Evolutionary conservation across 768 basidiomycete species (phyloP).

Genomic region (Coprinopsis cinerea): DNA sequence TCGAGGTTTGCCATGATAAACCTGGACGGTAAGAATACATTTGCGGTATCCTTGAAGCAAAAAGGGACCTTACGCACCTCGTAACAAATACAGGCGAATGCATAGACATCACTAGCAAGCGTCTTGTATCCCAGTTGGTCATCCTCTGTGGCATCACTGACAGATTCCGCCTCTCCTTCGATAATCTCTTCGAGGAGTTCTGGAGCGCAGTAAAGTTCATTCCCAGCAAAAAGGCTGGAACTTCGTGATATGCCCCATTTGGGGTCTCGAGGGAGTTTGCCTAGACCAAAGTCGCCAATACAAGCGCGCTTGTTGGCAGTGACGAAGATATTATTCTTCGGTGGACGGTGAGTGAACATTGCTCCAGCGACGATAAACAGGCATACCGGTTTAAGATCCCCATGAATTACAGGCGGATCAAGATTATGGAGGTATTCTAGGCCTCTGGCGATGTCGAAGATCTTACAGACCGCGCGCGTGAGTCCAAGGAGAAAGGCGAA

Average conservation of each 20-base stretch:
- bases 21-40: neutral
- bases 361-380: neutral
- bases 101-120: constrained; percentile 3
- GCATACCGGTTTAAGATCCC: constrained; percentile 11
- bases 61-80: no score
- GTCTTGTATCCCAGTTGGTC: neutral
- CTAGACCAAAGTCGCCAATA: constrained; percentile 13
- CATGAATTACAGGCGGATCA: constrained; percentile 9
- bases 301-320: constrained; percentile 9
- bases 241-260: neutral
- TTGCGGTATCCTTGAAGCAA: neutral
- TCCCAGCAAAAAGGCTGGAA: neutral
- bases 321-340: constrained; percentile 11
- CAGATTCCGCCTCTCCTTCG: neutral
- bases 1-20: neutral
- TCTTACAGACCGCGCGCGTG: neutral
- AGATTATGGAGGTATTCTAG: constrained; percentile 12
- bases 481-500: neutral
- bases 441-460: constrained; percentile 12
- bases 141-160: no score
- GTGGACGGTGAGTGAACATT: neutral
- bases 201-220: neutral
- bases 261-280: neutral
- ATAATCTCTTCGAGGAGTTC: neutral
- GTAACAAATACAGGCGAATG: constrained; percentile 9